Conservation (phyloP, 441 rosid genomes). For the Brassica balearica region DNA sequence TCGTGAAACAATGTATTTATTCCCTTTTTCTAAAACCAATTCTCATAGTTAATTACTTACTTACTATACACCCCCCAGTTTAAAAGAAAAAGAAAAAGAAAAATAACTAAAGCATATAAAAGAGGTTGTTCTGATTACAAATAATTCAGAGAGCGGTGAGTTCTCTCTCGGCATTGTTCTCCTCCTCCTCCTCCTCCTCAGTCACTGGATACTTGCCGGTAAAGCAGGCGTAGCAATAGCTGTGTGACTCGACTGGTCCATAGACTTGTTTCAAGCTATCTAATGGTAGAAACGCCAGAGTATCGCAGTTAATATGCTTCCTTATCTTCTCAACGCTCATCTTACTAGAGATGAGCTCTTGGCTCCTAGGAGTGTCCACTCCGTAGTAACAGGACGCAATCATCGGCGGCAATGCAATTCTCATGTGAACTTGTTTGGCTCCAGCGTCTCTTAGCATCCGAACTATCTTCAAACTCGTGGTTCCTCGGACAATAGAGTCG, state of each 20-base stretch:
- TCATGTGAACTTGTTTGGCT: conserved; percentile 60
- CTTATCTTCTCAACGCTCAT: conserved; percentile 75
- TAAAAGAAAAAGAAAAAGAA: neutral
- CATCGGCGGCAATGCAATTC: conserved; percentile 87
- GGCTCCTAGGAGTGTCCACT: conserved; percentile 80
- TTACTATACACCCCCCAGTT: neutral
- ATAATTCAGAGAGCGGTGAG: neutral
- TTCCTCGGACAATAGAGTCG: conserved; percentile 8
- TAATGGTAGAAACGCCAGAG: conserved; percentile 71
- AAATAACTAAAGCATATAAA: neutral
- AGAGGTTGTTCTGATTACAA: neutral
- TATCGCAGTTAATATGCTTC: conserved; percentile 70
- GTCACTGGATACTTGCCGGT: conserved; percentile 45
- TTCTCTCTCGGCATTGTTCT: conserved; percentile 15
- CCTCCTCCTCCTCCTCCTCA: conserved; percentile 65
- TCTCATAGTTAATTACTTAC: neutral
- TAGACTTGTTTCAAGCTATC: conserved; percentile 65
- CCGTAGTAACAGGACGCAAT: conserved; percentile 85
- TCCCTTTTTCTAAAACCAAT: neutral
- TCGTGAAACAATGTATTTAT: neutral
- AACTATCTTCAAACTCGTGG: conserved; percentile 12
- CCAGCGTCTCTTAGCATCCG: conserved; percentile 6
- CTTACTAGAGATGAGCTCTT: conserved; percentile 80
- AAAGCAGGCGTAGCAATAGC: conserved; percentile 84
- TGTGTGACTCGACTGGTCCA: conserved; percentile 49